Conservation (phyloP, 2,329 filamentous ascomycete genomes). For the Clonostachys rhizophaga region DNA sequence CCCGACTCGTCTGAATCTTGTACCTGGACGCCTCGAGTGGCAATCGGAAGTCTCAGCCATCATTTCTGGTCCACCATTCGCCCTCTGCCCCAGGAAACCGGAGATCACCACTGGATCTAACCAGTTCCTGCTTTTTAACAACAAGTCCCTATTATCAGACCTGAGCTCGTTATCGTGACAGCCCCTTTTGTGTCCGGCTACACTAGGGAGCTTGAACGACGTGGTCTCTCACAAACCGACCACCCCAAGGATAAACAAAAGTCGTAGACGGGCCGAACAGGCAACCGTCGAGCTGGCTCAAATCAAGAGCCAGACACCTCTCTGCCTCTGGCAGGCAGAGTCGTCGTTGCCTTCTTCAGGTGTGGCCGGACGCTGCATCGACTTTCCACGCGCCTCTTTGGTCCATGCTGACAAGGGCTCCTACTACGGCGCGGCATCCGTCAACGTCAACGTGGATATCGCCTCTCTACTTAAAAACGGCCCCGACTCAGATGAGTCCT, state of each 20-base stretch:
- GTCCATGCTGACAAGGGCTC: neutral
- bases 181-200: neutral
- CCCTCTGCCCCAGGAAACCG: too few relatives aligned
- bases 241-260: neutral
- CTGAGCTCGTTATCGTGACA: too few relatives aligned
- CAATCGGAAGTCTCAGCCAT: too few relatives aligned
- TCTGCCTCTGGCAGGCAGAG: constrained; percentile 36
- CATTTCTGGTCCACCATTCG: too few relatives aligned
- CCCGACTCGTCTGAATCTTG: too few relatives aligned
- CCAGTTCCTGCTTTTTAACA: too few relatives aligned
- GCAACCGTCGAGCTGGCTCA: constrained; percentile 31
- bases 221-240: neutral
- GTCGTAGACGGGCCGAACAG: neutral
- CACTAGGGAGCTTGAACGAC: neutral
- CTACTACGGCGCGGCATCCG: neutral
- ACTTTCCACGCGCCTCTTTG: constrained; percentile 17
- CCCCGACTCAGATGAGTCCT: constrained; percentile 68
- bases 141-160: too few relatives aligned
- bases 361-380: constrained; percentile 16
- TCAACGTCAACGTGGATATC: constrained; percentile 88
- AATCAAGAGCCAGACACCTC: constrained; percentile 32
- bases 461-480: constrained; percentile 76
- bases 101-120: too few relatives aligned
- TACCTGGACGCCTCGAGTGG: too few relatives aligned
- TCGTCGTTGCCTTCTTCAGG: constrained; percentile 17